These are phyloP conservation scores for Diaporthe eres DNA, from an alignment of 2,329 filamentous ascomycete genomes.

Conservation along the genomic window DNA sequence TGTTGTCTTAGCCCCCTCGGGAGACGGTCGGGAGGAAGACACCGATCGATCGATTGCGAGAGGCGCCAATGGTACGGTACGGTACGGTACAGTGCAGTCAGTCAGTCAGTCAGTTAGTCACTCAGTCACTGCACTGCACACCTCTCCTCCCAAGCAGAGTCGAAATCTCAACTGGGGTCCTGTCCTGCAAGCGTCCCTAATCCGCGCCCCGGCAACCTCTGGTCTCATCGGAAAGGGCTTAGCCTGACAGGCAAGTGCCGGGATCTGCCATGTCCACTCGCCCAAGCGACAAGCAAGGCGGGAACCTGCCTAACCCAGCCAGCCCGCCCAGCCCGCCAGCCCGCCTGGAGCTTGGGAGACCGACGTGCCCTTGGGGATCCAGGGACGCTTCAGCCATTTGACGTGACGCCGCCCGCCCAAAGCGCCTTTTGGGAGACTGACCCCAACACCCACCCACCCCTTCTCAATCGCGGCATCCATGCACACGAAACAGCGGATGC, in stretches of 20 bases:
- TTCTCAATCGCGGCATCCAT: slow-evolving; percentile 7
- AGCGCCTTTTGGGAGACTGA: background rate
- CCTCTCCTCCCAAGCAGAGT: background rate
- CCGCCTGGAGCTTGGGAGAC: slow-evolving; percentile 26
- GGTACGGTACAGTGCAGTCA: background rate
- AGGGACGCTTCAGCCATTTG: slow-evolving; percentile 23
- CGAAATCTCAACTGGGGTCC: slow-evolving; percentile 26
- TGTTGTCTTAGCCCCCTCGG: slow-evolving; percentile 1
- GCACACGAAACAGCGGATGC: slow-evolving; percentile 31
- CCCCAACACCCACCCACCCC: slow-evolving; percentile 8
- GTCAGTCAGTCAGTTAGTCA: background rate
- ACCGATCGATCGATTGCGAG: slow-evolving; percentile 26
- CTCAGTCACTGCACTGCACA: background rate
- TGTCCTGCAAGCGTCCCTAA: slow-evolving; percentile 29
- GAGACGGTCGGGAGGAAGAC: slow-evolving; percentile 2
- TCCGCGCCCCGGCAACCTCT: slow-evolving; percentile 26
- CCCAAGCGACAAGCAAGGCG: slow-evolving; percentile 26
- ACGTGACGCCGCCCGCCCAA: slow-evolving; percentile 27
- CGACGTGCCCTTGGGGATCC: slow-evolving; percentile 15
- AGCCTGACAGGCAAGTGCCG: slow-evolving; percentile 32
- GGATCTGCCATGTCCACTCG: slow-evolving; percentile 31
- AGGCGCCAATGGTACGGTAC: background rate
- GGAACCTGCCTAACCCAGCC: slow-evolving; percentile 32
- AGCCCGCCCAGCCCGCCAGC: slow-evolving; percentile 20
- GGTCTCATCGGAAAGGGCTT: slow-evolving; percentile 32